Evolutionary conservation across 257 asterid genomes (phyloP), one percentile per base, ranked within the genome.

Genomic region (Dorcoceras hygrometricum): DNA sequence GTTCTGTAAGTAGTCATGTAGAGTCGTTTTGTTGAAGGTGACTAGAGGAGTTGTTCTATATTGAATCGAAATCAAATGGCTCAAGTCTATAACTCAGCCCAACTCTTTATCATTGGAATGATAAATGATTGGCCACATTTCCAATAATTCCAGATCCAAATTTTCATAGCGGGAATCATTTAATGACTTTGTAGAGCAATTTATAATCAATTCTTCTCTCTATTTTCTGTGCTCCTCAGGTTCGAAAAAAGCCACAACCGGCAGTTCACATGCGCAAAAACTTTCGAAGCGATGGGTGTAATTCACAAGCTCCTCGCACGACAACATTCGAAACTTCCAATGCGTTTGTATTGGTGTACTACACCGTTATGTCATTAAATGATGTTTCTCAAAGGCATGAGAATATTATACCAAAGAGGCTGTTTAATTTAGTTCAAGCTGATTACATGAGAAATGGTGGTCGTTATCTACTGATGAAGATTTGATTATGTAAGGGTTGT

Each of bases 221-320:
- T n/a, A n/a, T n/a, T 46, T 18, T 46, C 51, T 46, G 54, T 46
- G 20, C 54, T 46, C 54, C 54, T 46, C 54, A 46, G 54, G 54
- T 14, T 46, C 54, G 4, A 46, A 46, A 46, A 46, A 22, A 46
- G 18, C 54, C 7, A 46, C 54, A 5, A 46, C 54, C 19, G 20
- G 54, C 54, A 43, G 16, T 43, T 46, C 8, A 18, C 18, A 46
- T 16, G 54, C 54, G 5, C 54, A 46, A 18, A 46, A 46, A 46
- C 18, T 22, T 46, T 46, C 54, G 8, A 46, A 46, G 8, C 20
- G 54, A 46, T 46, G 54, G 54, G 20, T 4, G 54, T 46, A 46
- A 46, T 46, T 5, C 54, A 46, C 54, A 46, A 16, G 8, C 18
- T 46, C 54, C 54, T 46, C 16, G 54, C 54, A 46, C 54, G 22